Conservation (phyloP, 108 stramenopile species). For the Pseudonitzschia multistriata region DNA sequence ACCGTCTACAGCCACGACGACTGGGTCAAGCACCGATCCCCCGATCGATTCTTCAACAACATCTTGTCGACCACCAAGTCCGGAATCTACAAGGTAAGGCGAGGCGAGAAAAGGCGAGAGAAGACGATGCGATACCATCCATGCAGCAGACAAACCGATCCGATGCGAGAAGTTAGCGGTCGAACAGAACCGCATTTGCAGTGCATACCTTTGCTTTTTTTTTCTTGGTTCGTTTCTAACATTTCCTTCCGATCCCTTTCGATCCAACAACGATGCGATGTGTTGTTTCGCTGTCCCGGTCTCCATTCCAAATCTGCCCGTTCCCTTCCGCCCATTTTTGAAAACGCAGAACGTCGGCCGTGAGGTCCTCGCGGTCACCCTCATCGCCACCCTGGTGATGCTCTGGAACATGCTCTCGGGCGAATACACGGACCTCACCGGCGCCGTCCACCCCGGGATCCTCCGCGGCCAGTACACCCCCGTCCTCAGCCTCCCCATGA, state of each 20-base stretch:
- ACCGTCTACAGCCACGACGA: constrained; percentile 77
- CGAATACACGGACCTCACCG: constrained; percentile 56
- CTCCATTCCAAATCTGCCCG: no score
- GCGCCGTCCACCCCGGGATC: constrained; percentile 48
- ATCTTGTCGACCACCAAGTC: constrained; percentile 46
- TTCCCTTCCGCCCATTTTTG: no score
- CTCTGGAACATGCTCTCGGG: constrained; percentile 56
- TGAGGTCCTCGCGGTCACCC: constrained; percentile 55
- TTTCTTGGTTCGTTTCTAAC: neutral
- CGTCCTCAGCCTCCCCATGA: constrained; percentile 54
- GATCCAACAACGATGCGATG: no score
- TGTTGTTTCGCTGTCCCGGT: no score
- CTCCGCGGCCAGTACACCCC: constrained; percentile 36
- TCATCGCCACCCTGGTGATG: constrained; percentile 49
- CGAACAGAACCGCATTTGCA: no score
- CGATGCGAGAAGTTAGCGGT: no score
- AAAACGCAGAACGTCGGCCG: constrained; percentile 37
- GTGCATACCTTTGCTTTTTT: neutral
- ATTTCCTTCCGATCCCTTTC: neutral
- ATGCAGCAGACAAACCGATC: no score
- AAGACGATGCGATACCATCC: no score
- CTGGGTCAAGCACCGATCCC: constrained; percentile 69
- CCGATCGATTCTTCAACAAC: constrained; percentile 62
- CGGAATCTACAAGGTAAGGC: constrained; percentile 65
- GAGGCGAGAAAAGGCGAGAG: no score